Conservation (phyloP, 2,329 filamentous ascomycete genomes). For the Monilinia polystroma region DNA sequence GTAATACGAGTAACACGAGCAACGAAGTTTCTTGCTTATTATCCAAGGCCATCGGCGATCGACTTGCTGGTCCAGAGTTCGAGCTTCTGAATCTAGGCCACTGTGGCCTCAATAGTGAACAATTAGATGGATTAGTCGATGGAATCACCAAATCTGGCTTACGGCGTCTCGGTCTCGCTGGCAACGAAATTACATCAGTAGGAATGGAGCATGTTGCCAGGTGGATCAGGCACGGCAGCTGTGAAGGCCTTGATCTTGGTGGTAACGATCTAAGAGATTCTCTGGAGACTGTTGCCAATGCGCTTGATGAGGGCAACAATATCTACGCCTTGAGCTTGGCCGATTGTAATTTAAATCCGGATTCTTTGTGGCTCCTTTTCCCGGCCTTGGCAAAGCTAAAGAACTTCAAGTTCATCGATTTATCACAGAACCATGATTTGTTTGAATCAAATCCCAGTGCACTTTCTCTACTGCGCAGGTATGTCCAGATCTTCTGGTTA, state of each 20-base stretch:
- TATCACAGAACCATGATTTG: constrained; percentile 83
- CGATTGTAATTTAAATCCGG: constrained; percentile 75
- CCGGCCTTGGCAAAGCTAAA: constrained; percentile 68
- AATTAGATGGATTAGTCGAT: constrained; percentile 76
- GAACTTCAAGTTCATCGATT: constrained; percentile 82
- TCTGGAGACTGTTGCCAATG: constrained; percentile 53
- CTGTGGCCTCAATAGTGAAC: constrained; percentile 68
- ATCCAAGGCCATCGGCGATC: constrained; percentile 71
- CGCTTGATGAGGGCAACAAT: constrained; percentile 53
- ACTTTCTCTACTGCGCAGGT: constrained; percentile 72
- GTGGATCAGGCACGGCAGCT: constrained; percentile 73
- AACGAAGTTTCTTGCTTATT: constrained; percentile 60
- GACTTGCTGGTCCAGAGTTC: constrained; percentile 71
- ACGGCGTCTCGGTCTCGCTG: constrained; percentile 75
- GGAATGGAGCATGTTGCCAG: constrained; percentile 73
- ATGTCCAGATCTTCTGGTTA: constrained; percentile 36
- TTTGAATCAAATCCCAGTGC: constrained; percentile 75
- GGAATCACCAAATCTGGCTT: constrained; percentile 77
- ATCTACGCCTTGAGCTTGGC: constrained; percentile 84
- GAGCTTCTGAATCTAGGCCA: constrained; percentile 83
- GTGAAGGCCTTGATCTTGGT: constrained; percentile 84
- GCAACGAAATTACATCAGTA: constrained; percentile 72
- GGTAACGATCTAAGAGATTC: constrained; percentile 70
- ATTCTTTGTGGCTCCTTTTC: constrained; percentile 71
- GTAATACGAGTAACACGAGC: constrained; percentile 28